A percentile compares a stretch with the other conserved stretches of the same genome.
These are phyloP conservation scores for Litchi chinensis DNA, from an alignment of 345 rosid species.

Conservation along the genomic window DNA sequence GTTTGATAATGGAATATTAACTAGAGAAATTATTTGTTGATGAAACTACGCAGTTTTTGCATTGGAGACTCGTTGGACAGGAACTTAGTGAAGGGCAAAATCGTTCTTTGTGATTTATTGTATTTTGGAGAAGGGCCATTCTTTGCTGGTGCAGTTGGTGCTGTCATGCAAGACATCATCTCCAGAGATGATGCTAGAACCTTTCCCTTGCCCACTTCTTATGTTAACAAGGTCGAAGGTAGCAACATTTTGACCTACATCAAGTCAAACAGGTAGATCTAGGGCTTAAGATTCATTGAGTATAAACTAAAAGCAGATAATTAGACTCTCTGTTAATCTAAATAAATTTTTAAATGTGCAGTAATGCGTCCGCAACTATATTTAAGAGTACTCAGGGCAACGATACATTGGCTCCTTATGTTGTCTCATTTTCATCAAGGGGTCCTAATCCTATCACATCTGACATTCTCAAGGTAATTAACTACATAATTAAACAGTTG, in stretches of 20 bases:
- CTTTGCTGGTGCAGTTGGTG: conserved; percentile 38
- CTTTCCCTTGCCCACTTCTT: conserved; percentile 32
- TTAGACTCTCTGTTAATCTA: background rate
- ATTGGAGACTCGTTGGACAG: conserved; percentile 10
- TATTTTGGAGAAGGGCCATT: conserved; percentile 3
- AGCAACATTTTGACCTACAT: conserved; percentile 14
- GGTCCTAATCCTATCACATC: conserved; percentile 52
- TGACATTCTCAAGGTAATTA: conserved; percentile 47
- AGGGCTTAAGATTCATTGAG: background rate
- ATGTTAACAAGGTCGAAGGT: conserved; percentile 13
- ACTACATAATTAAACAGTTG: background rate
- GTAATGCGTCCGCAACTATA: conserved; percentile 36
- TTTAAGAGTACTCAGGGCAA: conserved; percentile 19
- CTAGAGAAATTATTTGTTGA: background rate
- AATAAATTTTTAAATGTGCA: background rate
- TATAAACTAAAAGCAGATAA: background rate
- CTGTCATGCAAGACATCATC: conserved; percentile 14
- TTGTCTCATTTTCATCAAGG: conserved; percentile 53
- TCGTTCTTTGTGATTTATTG: conserved; percentile 32
- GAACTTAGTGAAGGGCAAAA: conserved; percentile 37
- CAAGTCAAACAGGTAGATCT: conserved; percentile 24
- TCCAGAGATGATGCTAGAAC: background rate
- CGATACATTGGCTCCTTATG: conserved; percentile 27
- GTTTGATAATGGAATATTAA: background rate
- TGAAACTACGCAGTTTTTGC: conserved; percentile 28